A percentile compares a stretch with the other conserved stretches of the same genome.
Conservation (phyloP, 257 asterid genomes). For the Rubia yunnanensis region DNA sequence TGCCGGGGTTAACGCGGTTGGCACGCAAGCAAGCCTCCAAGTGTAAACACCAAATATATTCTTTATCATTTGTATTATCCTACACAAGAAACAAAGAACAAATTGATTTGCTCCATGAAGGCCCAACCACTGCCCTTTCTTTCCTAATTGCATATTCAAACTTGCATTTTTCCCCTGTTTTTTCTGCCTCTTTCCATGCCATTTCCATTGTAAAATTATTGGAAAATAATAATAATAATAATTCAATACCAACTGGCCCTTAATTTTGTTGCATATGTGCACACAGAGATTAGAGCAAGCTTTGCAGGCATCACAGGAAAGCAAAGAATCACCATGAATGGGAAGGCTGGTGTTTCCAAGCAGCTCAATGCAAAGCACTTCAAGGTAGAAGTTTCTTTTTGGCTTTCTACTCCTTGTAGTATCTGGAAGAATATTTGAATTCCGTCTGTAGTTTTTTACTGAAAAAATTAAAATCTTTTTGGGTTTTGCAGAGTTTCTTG, state of each 20-base stretch:
- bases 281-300: not conserved
- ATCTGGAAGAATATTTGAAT: not conserved
- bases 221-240: too few species aligned
- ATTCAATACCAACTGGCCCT: not conserved
- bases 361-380: slow-evolving; percentile 33
- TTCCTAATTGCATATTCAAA: not conserved
- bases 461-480: not conserved
- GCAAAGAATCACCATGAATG: slow-evolving; percentile 23
- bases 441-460: not conserved
- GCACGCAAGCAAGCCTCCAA: not conserved
- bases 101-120: not conserved
- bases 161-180: not conserved
- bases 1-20: not conserved
- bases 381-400: slow-evolving; percentile 19
- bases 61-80: not conserved
- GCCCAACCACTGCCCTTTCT: not conserved
- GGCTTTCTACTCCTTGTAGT: not conserved
- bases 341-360: slow-evolving; percentile 30
- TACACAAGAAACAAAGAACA: not conserved
- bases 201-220: too few species aligned
- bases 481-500: slow-evolving; percentile 1
- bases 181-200: not conserved
- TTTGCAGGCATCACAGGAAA: not conserved
- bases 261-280: not conserved
- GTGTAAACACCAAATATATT: not conserved